Evolutionary conservation across 176 grass and related monocot genomes (phyloP), one percentile per base, ranked within the genome.

Genomic region (Tillandsia leiboldiana): DNA sequence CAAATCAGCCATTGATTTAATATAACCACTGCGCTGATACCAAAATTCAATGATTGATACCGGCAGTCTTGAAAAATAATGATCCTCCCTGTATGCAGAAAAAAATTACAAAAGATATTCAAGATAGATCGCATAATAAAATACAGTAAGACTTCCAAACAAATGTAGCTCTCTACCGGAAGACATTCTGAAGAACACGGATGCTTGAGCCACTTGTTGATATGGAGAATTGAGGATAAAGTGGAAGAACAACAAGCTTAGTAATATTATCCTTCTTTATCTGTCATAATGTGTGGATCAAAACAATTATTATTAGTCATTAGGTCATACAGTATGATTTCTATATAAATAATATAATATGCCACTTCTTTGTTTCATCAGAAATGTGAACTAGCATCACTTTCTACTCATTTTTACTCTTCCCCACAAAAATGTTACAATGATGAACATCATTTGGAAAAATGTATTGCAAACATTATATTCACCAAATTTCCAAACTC

Each of bases 191-290:
- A 48, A 99, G 82, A 50, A 93, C 87, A 53, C 90, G 80, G 20
- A 99, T 94, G 78, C 95, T 99, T 69, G 95, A 99, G 2, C 95
- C 90, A 59, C 84, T 99, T 27, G 95, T 99, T 63, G 95, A 99
- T 86, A 93, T 99, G 67, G 94, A 99, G 82, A 86, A 99, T 63
- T 99, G 94, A 49, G 94, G 94, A 82, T 99, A 93, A 65, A 99
- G 82, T 75, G 94, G 94, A 68, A 99, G 87, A 73, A 99, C 72
- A 72, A 93, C 84, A 15, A 99, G 85, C 82, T 93, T 99, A 3
- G 87, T 90, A 71, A 99, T 86, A 11, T 78, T 89, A 84, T 99
- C 95, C 66, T 88, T 90, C 67, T 99, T 99, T 67, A 99, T 86
- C 95, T 94, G 61, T 75, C 22, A 83, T n/a, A 49, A 72, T 26